Base-by-base conservation (phyloP, 2,329 filamentous ascomycete species). In the Myriosclerotinia duriaeana region DNA sequence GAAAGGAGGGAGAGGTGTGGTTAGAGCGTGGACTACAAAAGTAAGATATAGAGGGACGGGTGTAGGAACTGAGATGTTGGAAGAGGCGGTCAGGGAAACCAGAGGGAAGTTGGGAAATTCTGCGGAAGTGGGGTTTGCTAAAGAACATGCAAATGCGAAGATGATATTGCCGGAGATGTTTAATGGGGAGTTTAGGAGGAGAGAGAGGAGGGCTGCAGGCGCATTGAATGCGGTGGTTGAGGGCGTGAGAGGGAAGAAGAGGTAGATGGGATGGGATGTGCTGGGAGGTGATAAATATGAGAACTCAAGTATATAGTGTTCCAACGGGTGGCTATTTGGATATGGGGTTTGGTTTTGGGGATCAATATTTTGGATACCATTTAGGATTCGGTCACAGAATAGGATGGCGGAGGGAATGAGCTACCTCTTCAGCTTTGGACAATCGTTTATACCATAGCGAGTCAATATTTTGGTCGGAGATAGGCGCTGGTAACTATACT, bases 11-110 rank as follows among this genome's bases (percentile, higher is more conserved):
- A 85, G 84, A 69, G 90, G 88, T 11, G 80, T 92, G 58, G 88
- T 97, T 66, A 85, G 90, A 38, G 92, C 90, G 1, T 97, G 93
- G 92, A 94, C 92, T 2, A 91, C 92, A 1, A 83, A 83, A 74
- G 78, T 87, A 61, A 82, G 83, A 71, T 92, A 92, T 76, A 84
- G 93, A 36, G 82, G 85, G 42, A 85, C 86, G 69, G 92, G 92
- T 0, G 81, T 96, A 34, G 93, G 92, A 3, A 83, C 80, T 52
- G 88, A 87, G 42, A 78, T 97, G 73, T 80, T 97, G 58, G 85
- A 89, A 71, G 89, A 91, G n/a, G 91, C 90, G 1, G 87, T 93
- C 2, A 82, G 83, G 66, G 77, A 89, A 65, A 89, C 89, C 68
- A 84, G 85, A 72, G 87, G 88, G 77, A 85, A 84, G 74, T 89